Conservation (phyloP, 305 asterid genomes). For the Fraxinus baroniana region DNA sequence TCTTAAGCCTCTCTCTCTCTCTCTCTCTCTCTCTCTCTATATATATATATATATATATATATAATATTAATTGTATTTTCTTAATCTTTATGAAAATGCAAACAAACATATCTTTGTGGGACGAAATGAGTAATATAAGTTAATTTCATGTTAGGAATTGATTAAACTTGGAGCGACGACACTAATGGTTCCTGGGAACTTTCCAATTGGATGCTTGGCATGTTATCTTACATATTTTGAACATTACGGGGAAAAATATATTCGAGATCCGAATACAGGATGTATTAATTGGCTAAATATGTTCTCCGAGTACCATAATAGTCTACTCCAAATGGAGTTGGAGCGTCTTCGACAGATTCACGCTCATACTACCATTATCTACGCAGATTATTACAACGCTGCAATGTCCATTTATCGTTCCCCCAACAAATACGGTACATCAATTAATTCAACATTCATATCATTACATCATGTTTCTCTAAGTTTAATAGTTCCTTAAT, state of each 20-base stretch:
- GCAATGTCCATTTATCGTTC: conserved; percentile 16
- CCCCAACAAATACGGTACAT: conserved; percentile 29
- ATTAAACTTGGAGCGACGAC: conserved; percentile 30
- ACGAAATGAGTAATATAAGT: no score
- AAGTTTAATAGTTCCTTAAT: background rate
- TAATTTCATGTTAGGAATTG: conserved; percentile 20
- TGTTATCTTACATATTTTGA: conserved; percentile 19
- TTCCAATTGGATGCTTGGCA: conserved; percentile 32
- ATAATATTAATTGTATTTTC: no score
- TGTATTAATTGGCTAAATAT: conserved; percentile 28
- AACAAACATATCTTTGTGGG: no score
- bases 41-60: no score
- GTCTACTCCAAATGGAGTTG: conserved; percentile 21
- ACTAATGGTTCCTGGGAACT: conserved; percentile 28
- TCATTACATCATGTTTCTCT: background rate
- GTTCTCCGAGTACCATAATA: conserved; percentile 25
- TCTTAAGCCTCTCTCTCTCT: no score
- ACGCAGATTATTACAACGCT: conserved; percentile 34
- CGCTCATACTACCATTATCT: conserved; percentile 24
- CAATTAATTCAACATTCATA: background rate
- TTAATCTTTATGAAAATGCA: no score
- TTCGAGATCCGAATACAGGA: conserved; percentile 26
- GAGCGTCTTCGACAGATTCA: conserved; percentile 18
- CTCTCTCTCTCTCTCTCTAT: no score
- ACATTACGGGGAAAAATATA: background rate